A percentile compares a stretch with the other conserved stretches of the same genome.
These are phyloP conservation scores for Pseudotsuga menziesii DNA, from an alignment of 75 land plant species.

Conservation along the genomic window DNA sequence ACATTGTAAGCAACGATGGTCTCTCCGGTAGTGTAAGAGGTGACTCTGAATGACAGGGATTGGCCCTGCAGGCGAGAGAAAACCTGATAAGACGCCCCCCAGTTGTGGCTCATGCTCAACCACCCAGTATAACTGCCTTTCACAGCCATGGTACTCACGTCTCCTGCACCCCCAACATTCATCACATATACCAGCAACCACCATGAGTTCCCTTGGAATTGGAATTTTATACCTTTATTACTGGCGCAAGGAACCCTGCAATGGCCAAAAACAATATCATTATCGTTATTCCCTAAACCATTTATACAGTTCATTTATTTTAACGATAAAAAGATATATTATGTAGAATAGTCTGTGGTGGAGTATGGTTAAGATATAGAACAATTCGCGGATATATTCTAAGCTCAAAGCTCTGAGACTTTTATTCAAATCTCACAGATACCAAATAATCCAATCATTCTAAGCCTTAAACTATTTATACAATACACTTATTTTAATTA, in stretches of 20 bases:
- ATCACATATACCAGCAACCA: neutral
- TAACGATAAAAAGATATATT: too few species aligned
- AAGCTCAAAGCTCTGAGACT: too few species aligned
- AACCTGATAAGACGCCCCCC: conserved; percentile 27
- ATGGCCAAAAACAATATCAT: too few species aligned
- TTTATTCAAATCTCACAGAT: too few species aligned
- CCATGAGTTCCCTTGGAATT: neutral
- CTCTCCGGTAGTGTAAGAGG: conserved; percentile 26
- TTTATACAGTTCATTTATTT: too few species aligned
- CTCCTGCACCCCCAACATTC: conserved; percentile 23
- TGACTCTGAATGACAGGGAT: conserved; percentile 43
- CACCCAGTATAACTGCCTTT: conserved; percentile 10
- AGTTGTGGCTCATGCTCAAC: neutral
- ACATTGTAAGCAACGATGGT: conserved; percentile 32
- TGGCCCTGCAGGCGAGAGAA: conserved; percentile 43
- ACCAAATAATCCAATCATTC: too few species aligned
- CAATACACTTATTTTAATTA: too few species aligned
- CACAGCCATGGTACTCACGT: conserved; percentile 16
- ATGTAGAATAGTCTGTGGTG: too few species aligned
- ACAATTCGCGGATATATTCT: too few species aligned
- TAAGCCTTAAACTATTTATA: too few species aligned
- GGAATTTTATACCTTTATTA: neutral
- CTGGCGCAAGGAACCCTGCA: neutral
- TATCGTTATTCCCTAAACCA: too few species aligned
- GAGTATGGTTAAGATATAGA: too few species aligned